A percentile compares a stretch with the other conserved stretches of the same genome.
Evolutionary conservation across 2,329 filamentous ascomycete species (phyloP).

Genomic region (Fusarium cyanostomum): DNA sequence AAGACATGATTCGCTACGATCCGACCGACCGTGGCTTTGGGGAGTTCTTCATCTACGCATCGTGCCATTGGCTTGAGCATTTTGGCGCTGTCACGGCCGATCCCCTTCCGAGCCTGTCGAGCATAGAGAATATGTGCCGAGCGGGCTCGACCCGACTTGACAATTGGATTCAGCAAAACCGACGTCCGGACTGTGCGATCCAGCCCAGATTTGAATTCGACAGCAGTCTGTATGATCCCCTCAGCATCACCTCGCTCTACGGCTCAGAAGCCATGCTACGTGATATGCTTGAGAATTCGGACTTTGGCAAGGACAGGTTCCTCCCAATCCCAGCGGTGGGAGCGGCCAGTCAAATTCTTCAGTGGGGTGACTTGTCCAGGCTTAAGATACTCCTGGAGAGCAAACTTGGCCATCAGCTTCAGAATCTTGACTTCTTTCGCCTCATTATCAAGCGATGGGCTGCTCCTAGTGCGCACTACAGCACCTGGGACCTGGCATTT

Average conservation of each 20-base stretch:
- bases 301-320: conserved; percentile 3
- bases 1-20: conserved; percentile 42
- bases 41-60: conserved; percentile 47
- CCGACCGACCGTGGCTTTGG: conserved; percentile 36
- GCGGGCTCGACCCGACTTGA: conserved; percentile 42
- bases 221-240: conserved; percentile 46
- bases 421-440: conserved; percentile 29
- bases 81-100: conserved; percentile 33
- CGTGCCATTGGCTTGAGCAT: conserved; percentile 49
- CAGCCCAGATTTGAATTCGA: conserved; percentile 45
- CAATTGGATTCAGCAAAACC: conserved; percentile 48
- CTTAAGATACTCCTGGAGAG: conserved; percentile 21
- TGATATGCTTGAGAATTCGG: conserved; percentile 13
- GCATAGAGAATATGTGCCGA: conserved; percentile 37
- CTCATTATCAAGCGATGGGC: conserved; percentile 23
- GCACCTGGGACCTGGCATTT: background rate
- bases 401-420: conserved; percentile 30
- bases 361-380: conserved; percentile 41
- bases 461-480: background rate
- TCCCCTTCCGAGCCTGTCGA: conserved; percentile 26
- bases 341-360: conserved; percentile 43
- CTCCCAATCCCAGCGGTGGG: conserved; percentile 17
- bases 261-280: conserved; percentile 46
- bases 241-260: conserved; percentile 48
- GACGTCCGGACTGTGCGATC: conserved; percentile 45